Evolutionary conservation across 2,329 filamentous ascomycete genomes (phyloP).

Genomic region (Diaporthe sp.): DNA sequence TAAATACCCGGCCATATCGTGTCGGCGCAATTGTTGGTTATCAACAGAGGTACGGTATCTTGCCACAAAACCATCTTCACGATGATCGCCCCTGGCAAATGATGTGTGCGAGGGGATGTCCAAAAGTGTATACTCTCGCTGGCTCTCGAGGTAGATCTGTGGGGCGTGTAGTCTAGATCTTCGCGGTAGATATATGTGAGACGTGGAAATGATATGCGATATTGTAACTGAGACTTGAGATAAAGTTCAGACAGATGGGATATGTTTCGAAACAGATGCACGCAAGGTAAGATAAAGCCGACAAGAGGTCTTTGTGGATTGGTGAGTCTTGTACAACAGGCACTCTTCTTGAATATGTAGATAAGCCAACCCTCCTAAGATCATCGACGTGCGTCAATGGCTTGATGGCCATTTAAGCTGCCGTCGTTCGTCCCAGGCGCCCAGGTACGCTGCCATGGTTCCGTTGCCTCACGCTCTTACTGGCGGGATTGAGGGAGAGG

Average conservation of each 20-base stretch:
- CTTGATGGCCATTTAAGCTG: constrained; percentile 44
- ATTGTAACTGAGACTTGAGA: constrained; percentile 2
- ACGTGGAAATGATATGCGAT: constrained; percentile 9
- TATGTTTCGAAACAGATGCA: constrained; percentile 24
- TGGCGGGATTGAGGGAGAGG: constrained; percentile 4
- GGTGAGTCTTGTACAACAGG: neutral
- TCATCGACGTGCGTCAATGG: constrained; percentile 30
- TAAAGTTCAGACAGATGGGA: neutral
- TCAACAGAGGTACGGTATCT: constrained; percentile 68
- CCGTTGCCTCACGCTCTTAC: constrained; percentile 19
- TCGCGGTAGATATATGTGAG: constrained; percentile 5
- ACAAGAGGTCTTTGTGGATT: neutral
- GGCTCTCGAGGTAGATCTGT: neutral
- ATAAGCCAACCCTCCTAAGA: constrained; percentile 29
- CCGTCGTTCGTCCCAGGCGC: constrained; percentile 33
- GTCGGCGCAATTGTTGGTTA: constrained; percentile 80
- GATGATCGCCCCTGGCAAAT: neutral
- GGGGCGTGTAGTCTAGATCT: neutral
- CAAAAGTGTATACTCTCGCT: neutral
- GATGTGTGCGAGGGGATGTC: neutral
- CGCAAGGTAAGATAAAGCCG: constrained; percentile 1
- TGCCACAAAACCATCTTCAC: constrained; percentile 40
- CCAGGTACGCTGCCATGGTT: constrained; percentile 35
- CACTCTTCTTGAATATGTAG: neutral
- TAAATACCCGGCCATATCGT: constrained; percentile 83